Evolutionary conservation across 2,329 filamentous ascomycete species (phyloP), one percentile per base, ranked within the genome.

Genomic region (Colletotrichum filicis): DNA sequence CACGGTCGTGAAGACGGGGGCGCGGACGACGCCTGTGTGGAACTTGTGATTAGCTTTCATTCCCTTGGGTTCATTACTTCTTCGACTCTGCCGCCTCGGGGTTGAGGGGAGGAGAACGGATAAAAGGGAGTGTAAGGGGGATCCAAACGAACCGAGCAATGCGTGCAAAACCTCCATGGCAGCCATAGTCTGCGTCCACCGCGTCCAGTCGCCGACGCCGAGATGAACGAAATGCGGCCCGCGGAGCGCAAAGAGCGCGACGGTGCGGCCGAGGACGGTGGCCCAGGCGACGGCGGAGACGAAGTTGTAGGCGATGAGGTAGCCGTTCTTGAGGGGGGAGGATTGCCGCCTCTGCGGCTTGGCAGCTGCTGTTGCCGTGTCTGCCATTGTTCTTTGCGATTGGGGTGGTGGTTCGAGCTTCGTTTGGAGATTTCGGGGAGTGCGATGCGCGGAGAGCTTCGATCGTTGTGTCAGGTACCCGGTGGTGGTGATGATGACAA

Each of bases 221-320:
- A 86, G 80, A 79, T 91, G 93, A 60, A 94, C 91, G 66, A 87
- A 85, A 19, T 85, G 83, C 66, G 91, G 88, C 9, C 90, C 89
- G n/a, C 85, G 82, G 28, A 86, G 77, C 26, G 87, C 80, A 26
- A 93, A 87, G 67, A 91, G 83, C 32, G 82, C 76, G 30, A 92
- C 78, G 3, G 93, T 92, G 73, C 94, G 90, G 67, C 90, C 88
- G 53, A 98, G 90, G 66, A 98, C 92, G 22, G 90, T 89, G 53
- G 89, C 84, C 97, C 97, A 99, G 66, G 96, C 89, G 26, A 91
- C 81, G 74, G 95, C 90, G 66, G 92, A 97, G 76, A 92, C 80
- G 78, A 91, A 88, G 84, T 98, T 98, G 89, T 98, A 99, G 77
- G 92, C 85, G 79, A 95, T 88, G 66, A 98, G 91, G 85, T 98